These are phyloP conservation scores for Ganoderma multipileum DNA, from an alignment of 1,284 basidiomycete species.

Conservation along the genomic window DNA sequence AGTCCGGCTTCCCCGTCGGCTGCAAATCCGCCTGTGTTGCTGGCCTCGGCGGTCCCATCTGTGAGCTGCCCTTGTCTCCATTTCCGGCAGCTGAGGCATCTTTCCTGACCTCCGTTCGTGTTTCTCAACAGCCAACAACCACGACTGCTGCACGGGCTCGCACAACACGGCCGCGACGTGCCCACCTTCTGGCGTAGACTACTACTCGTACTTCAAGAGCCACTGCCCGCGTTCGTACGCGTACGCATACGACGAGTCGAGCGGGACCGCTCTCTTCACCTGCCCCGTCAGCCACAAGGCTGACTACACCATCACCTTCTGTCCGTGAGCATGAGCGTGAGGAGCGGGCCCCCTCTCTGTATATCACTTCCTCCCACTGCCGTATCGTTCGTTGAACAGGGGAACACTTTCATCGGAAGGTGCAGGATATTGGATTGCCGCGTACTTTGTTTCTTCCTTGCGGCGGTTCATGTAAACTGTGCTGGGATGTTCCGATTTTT, in stretches of 20 bases:
- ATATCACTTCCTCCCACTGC: too few species aligned
- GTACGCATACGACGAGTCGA: constrained; percentile 58
- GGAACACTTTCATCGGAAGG: too few species aligned
- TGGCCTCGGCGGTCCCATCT: constrained; percentile 42
- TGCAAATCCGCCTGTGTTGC: constrained; percentile 53
- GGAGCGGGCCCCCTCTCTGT: too few species aligned
- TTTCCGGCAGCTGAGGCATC: too few species aligned
- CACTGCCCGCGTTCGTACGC: constrained; percentile 55
- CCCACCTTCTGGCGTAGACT: constrained; percentile 47
- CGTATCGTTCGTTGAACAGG: too few species aligned
- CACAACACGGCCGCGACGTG: constrained; percentile 50
- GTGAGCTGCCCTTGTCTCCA: too few species aligned
- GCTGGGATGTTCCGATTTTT: neutral
- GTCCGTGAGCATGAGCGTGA: constrained; percentile 40
- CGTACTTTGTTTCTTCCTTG: too few species aligned
- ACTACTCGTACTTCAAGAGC: constrained; percentile 56
- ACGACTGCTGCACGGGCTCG: constrained; percentile 54
- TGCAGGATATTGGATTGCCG: too few species aligned
- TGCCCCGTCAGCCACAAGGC: constrained; percentile 45
- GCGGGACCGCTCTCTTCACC: constrained; percentile 53
- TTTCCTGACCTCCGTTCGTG: too few species aligned
- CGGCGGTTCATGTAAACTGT: neutral
- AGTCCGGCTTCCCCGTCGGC: constrained; percentile 49
- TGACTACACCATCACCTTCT: constrained; percentile 59
- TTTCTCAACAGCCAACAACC: constrained; percentile 39